Conservation (phyloP, 106 monocot genomes). For the Posidonia australis region DNA sequence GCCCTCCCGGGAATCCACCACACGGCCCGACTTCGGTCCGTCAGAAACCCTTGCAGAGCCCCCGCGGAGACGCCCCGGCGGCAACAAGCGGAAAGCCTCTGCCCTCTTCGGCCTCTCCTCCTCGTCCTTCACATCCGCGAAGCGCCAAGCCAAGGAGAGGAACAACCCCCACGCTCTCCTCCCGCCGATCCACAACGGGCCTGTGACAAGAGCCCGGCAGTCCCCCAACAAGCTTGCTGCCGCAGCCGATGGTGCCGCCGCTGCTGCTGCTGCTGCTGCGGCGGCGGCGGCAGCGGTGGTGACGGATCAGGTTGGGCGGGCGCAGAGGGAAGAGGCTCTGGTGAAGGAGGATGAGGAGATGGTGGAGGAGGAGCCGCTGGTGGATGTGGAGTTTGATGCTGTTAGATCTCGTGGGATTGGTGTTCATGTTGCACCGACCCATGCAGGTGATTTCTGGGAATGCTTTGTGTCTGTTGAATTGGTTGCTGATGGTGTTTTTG, state of each 20-base stretch:
- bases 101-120: slow-evolving; percentile 1
- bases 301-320: not conserved
- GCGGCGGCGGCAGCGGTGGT: not conserved
- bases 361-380: slow-evolving; percentile 21
- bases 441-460: slow-evolving; percentile 47
- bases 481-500: not conserved
- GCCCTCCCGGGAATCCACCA: not conserved
- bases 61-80: slow-evolving; percentile 34
- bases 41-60: slow-evolving; percentile 29
- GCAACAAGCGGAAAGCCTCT: slow-evolving; percentile 40
- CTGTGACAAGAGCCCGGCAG: slow-evolving; percentile 67
- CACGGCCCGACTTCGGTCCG: not conserved
- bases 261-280: slow-evolving; percentile 8
- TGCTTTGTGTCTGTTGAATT: not conserved
- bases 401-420: slow-evolving; percentile 44
- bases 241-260: slow-evolving; percentile 9
- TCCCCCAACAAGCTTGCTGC: slow-evolving; percentile 53
- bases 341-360: slow-evolving; percentile 22
- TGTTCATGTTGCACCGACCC: slow-evolving; percentile 75
- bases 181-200: slow-evolving; percentile 47
- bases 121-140: slow-evolving; percentile 26
- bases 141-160: slow-evolving; percentile 67
- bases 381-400: slow-evolving; percentile 67
- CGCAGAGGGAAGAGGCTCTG: not conserved
- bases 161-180: slow-evolving; percentile 31